phyloP scores from a whole-genome alignment of 2,329 filamentous ascomycete genomes.

The Thielaviopsis cerberus region DNA sequence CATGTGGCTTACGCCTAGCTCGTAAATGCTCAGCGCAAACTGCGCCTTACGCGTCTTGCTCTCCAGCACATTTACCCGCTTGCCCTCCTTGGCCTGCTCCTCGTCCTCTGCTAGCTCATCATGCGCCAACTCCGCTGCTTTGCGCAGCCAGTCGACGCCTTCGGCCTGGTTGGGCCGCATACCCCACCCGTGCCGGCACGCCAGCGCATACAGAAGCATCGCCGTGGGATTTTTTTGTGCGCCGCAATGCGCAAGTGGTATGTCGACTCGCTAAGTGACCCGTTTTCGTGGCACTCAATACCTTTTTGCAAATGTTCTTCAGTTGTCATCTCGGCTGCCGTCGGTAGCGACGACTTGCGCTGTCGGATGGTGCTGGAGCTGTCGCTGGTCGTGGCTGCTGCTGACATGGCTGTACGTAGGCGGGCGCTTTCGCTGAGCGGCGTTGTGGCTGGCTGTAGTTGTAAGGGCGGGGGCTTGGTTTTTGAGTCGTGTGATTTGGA shows the following conservation, averaged over 20 bases:
- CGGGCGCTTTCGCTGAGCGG: conserved; percentile 19
- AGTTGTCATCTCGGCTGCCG: conserved; percentile 51
- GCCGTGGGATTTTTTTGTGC: conserved; percentile 71
- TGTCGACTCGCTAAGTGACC: conserved; percentile 78
- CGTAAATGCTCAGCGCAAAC: conserved; percentile 88
- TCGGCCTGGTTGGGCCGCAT: conserved; percentile 85
- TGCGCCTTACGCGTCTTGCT: conserved; percentile 75
- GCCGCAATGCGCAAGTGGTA: conserved; percentile 88
- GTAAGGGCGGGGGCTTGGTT: background rate
- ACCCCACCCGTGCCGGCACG: conserved; percentile 91
- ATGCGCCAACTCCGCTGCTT: conserved; percentile 69
- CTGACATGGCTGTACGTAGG: conserved; percentile 28
- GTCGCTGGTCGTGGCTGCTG: conserved; percentile 28
- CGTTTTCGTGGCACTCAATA: conserved; percentile 74
- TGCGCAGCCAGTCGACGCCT: conserved; percentile 78
- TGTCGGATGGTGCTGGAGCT: conserved; percentile 33
- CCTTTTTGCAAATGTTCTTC: conserved; percentile 84
- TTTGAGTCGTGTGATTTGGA: conserved; percentile 26
- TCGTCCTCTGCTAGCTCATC: conserved; percentile 72
- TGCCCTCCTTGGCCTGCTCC: conserved; percentile 42
- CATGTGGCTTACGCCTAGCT: conserved; percentile 89
- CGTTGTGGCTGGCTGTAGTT: conserved; percentile 19
- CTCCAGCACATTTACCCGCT: conserved; percentile 46
- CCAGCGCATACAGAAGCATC: conserved; percentile 89
- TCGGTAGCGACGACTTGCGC: conserved; percentile 28